phyloP scores from a whole-genome alignment of 75 land plant species.

The Cupressus sempervirens region DNA sequence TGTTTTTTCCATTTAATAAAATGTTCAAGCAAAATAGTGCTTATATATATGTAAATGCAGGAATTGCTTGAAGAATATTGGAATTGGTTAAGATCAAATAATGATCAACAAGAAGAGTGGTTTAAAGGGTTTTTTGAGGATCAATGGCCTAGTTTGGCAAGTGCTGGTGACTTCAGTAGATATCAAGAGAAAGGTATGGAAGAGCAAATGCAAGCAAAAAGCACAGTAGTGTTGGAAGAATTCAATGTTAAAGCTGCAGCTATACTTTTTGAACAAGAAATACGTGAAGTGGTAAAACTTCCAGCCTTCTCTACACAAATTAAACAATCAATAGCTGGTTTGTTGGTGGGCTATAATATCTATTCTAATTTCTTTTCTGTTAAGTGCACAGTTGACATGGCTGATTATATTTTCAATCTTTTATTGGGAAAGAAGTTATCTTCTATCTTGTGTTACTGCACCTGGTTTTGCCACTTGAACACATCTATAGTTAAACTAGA shows the following conservation, averaged over 20 bases:
- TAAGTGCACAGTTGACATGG: neutral
- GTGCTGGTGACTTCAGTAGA: conserved; percentile 9
- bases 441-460: neutral
- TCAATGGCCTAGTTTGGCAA: conserved; percentile 43
- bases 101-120: conserved; percentile 44
- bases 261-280: conserved; percentile 75
- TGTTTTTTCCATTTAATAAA: neutral
- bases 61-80: conserved; percentile 56
- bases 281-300: conserved; percentile 77
- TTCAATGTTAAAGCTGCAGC: conserved; percentile 76
- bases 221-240: conserved; percentile 47
- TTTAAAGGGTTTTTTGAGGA: conserved; percentile 54
- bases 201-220: conserved; percentile 22
- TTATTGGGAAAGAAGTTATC: neutral
- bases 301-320: neutral
- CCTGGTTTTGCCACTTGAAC: neutral
- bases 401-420: neutral
- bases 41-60: conserved; percentile 29
- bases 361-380: neutral
- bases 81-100: conserved; percentile 53
- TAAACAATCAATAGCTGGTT: neutral
- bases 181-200: conserved; percentile 18
- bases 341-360: neutral
- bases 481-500: neutral
- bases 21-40: conserved; percentile 1